Conservation (phyloP, 2,329 filamentous ascomycete genomes). For the Colletotrichum orchidophilum region DNA sequence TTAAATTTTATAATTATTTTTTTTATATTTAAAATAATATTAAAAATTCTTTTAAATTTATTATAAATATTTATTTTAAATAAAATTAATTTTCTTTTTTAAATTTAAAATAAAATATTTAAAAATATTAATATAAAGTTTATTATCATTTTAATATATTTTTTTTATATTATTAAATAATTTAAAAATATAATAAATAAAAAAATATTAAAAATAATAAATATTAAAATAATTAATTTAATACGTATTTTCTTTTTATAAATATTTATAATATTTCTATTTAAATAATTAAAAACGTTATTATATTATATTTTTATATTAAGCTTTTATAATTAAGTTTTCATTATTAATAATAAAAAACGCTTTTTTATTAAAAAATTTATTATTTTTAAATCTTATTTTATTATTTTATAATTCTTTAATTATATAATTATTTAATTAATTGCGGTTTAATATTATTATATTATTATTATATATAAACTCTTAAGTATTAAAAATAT, state of each 20-base stretch:
- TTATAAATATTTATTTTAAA: neutral
- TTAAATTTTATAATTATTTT: neutral
- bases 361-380: no score
- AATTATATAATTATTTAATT: no score
- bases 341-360: no score
- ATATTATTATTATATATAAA: neutral
- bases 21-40: neutral
- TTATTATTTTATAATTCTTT: no score
- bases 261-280: neutral
- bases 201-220: no score
- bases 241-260: neutral
- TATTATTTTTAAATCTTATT: no score
- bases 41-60: no score
- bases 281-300: no score
- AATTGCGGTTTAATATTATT: neutral
- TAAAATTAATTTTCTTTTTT: neutral
- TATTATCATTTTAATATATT: neutral
- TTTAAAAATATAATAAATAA: neutral
- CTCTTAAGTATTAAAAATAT: neutral
- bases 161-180: neutral
- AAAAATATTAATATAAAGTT: neutral
- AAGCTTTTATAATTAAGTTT: no score
- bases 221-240: neutral
- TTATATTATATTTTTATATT: neutral
- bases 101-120: neutral